Evolutionary conservation across 768 basidiomycete species (phyloP).

Genomic region (Boletus speciosus): DNA sequence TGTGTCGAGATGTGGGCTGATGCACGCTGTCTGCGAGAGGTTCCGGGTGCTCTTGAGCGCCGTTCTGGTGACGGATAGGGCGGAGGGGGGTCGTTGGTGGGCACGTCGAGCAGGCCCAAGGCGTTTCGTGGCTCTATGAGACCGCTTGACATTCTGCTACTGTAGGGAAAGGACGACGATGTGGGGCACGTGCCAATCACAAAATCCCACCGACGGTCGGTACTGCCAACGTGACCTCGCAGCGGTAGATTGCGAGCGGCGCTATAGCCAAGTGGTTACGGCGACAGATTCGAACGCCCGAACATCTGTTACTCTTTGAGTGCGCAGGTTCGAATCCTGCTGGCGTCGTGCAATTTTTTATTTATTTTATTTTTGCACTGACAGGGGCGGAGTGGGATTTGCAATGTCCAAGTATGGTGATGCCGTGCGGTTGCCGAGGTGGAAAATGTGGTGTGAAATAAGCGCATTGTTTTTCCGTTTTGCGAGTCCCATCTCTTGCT

Average conservation of each 20-base stretch:
- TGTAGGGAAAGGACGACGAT: neutral
- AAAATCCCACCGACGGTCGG: too few species aligned
- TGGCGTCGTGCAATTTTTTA: slow-evolving; percentile 44
- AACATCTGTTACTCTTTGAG: slow-evolving; percentile 61
- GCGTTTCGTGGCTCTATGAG: slow-evolving; percentile 4
- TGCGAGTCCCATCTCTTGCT: slow-evolving; percentile 19
- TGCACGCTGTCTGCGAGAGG: slow-evolving; percentile 30
- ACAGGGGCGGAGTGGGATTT: neutral
- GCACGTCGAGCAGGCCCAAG: slow-evolving; percentile 7
- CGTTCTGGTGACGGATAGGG: slow-evolving; percentile 59
- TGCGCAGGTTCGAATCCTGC: slow-evolving; percentile 70
- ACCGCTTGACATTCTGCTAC: slow-evolving; percentile 6
- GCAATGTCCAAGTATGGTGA: slow-evolving; percentile 11
- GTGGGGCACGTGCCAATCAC: slow-evolving; percentile 2
- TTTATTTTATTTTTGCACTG: too few species aligned
- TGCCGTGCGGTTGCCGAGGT: slow-evolving; percentile 22
- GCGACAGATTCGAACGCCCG: slow-evolving; percentile 63
- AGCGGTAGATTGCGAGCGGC: slow-evolving; percentile 11
- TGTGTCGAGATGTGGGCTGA: slow-evolving; percentile 29
- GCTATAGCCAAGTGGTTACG: slow-evolving; percentile 78
- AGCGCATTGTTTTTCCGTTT: slow-evolving; percentile 12
- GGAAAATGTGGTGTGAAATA: slow-evolving; percentile 15
- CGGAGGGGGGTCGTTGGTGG: slow-evolving; percentile 57
- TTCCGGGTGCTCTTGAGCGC: slow-evolving; percentile 35
- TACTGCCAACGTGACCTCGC: too few species aligned